These are phyloP conservation scores for Marasmius fiardii DNA, from an alignment of 1,284 basidiomycete genomes.

Conservation along the genomic window DNA sequence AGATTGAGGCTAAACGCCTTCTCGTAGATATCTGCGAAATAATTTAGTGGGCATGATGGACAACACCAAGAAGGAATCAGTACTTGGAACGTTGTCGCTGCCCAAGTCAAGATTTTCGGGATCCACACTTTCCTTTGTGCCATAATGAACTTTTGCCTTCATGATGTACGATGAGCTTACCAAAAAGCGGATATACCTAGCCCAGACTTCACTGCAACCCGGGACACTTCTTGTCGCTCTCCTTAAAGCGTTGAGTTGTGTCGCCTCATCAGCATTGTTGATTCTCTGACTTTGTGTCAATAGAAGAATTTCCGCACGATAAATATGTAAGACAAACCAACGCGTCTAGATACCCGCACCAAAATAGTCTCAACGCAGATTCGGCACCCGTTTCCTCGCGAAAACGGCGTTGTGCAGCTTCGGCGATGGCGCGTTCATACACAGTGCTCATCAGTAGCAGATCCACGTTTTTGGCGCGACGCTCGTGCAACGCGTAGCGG, in stretches of 20 bases:
- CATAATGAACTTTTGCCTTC: neutral
- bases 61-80: neutral
- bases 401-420: constrained; percentile 59
- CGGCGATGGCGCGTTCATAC: constrained; percentile 77
- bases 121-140: constrained; percentile 36
- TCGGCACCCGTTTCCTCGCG: constrained; percentile 52
- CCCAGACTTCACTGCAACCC: constrained; percentile 68
- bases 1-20: constrained; percentile 53
- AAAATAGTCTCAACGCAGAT: constrained; percentile 56
- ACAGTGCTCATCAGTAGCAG: constrained; percentile 55
- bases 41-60: constrained; percentile 8
- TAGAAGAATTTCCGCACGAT: neutral
- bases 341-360: constrained; percentile 61
- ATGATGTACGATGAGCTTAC: constrained; percentile 32
- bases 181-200: constrained; percentile 65
- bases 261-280: constrained; percentile 37
- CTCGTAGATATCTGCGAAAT: constrained; percentile 48
- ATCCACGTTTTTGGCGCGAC: constrained; percentile 63
- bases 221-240: constrained; percentile 68
- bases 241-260: constrained; percentile 38
- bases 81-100: constrained; percentile 36
- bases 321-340: constrained; percentile 29
- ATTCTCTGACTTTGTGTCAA: constrained; percentile 37
- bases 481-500: constrained; percentile 63
- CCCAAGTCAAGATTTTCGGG: constrained; percentile 27